Conservation (phyloP, 257 asterid species). For the Thymus quinquecostatus region DNA sequence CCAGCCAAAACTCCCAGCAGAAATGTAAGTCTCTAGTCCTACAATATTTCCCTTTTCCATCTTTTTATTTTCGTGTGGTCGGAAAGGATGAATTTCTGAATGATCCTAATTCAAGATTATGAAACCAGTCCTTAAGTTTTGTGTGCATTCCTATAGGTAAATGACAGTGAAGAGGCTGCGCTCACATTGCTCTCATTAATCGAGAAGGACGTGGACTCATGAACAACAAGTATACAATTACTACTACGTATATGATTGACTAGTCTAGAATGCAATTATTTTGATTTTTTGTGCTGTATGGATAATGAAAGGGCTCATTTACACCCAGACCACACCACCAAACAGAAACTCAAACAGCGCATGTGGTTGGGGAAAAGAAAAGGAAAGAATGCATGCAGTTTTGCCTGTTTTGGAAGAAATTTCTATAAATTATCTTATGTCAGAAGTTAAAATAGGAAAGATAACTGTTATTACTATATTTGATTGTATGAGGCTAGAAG, state of each 20-base stretch:
- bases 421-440: slow-evolving; percentile 13
- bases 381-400: slow-evolving; percentile 16
- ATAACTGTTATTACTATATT: slow-evolving; percentile 5
- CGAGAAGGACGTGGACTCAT: slow-evolving; percentile 43
- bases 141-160: slow-evolving; percentile 41
- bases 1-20: slow-evolving; percentile 40
- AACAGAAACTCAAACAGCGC: slow-evolving; percentile 16
- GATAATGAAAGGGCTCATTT: slow-evolving; percentile 9
- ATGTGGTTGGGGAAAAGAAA: slow-evolving; percentile 19
- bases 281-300: slow-evolving; percentile 24
- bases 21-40: slow-evolving; percentile 43
- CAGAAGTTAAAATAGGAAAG: slow-evolving; percentile 29
- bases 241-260: slow-evolving; percentile 32
- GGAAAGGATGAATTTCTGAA: not conserved
- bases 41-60: not conserved
- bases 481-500: slow-evolving; percentile 23
- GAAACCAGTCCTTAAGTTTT: slow-evolving; percentile 13
- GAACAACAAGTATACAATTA: slow-evolving; percentile 36
- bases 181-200: slow-evolving; percentile 47
- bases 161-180: slow-evolving; percentile 45
- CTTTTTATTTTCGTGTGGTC: slow-evolving; percentile 3
- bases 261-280: slow-evolving; percentile 27
- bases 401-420: slow-evolving; percentile 25
- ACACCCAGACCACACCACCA: not conserved
- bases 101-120: slow-evolving; percentile 7